Evolutionary conservation across 192 early-diverging fungal species (phyloP).

Genomic region (Chytriomyces sp.): DNA sequence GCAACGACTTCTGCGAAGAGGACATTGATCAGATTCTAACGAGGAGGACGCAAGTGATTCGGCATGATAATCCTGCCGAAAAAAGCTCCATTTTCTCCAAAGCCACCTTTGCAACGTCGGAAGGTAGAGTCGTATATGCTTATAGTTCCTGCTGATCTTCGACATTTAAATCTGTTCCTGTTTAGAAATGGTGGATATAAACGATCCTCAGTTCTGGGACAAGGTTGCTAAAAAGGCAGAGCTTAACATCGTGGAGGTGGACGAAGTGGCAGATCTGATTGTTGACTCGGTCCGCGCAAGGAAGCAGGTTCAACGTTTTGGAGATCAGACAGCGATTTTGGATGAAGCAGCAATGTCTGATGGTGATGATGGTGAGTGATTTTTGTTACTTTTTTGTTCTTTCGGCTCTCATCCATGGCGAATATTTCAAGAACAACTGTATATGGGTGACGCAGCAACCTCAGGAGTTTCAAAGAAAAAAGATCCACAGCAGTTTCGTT

Average conservation of each 20-base stretch:
- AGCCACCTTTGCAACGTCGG: conserved; percentile 70
- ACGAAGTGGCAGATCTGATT: conserved; percentile 65
- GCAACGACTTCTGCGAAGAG: conserved; percentile 79
- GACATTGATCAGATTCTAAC: conserved; percentile 86
- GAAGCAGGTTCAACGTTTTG: conserved; percentile 52
- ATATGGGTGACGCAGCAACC: neutral
- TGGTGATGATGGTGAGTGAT: conserved; percentile 33
- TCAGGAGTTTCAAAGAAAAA: neutral
- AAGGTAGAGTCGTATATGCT: conserved; percentile 17
- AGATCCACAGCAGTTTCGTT: conserved; percentile 23
- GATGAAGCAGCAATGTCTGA: neutral
- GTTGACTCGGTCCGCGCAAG: conserved; percentile 71
- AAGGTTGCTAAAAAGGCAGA: conserved; percentile 82
- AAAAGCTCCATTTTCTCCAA: conserved; percentile 86
- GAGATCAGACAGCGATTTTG: conserved; percentile 1
- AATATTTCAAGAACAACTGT: neutral
- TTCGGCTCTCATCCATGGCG: neutral
- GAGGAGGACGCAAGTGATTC: conserved; percentile 76
- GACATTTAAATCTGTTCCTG: neutral
- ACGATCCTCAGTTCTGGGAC: conserved; percentile 91
- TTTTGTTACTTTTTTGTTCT: neutral
- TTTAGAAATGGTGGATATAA: conserved; percentile 69
- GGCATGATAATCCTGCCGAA: conserved; percentile 68
- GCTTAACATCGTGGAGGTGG: conserved; percentile 64
- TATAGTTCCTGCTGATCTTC: conserved; percentile 15